Evolutionary conservation across 1,284 basidiomycete species (phyloP).

Genomic region (Pseudozyma flocculosa): DNA sequence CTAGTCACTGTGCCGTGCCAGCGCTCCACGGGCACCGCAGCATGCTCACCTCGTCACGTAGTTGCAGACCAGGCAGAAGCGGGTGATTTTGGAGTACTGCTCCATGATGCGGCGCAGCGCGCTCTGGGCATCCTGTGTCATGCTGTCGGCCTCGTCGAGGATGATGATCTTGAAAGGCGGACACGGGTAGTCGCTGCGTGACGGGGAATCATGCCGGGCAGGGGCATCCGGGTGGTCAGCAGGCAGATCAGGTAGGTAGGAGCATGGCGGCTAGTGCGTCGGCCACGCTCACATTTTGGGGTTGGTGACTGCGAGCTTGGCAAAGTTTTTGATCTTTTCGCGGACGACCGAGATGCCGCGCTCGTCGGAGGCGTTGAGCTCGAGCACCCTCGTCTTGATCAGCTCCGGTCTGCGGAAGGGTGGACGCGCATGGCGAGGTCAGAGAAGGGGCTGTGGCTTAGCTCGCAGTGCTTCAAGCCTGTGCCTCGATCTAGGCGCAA

Average conservation of each 20-base stretch:
- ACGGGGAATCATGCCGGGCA: no score
- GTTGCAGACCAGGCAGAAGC: conserved; percentile 98
- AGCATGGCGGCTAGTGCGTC: no score
- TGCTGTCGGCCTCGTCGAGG: conserved; percentile 97
- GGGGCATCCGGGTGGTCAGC: no score
- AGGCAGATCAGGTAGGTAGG: no score
- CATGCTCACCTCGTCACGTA: conserved; percentile 87
- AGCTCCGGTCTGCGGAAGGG: conserved; percentile 77
- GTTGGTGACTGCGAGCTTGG: conserved; percentile 64
- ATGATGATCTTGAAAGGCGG: conserved; percentile 99
- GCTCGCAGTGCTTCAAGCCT: no score
- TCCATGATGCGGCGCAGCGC: conserved; percentile 98
- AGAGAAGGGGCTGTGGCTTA: neutral
- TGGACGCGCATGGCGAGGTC: no score
- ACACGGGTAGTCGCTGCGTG: conserved; percentile 70
- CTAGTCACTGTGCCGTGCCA: no score
- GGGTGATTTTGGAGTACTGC: conserved; percentile 90
- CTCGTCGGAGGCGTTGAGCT: conserved; percentile 99
- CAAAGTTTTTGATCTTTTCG: conserved; percentile 98
- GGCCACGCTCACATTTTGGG: conserved; percentile 33
- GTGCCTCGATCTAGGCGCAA: no score
- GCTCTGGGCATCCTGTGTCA: conserved; percentile 98
- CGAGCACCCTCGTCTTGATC: conserved; percentile 87
- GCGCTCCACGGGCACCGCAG: no score
- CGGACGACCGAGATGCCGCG: conserved; percentile 94